Evolutionary conservation across 2,329 filamentous ascomycete genomes (phyloP).

Genomic region (Ustulina deusta): DNA sequence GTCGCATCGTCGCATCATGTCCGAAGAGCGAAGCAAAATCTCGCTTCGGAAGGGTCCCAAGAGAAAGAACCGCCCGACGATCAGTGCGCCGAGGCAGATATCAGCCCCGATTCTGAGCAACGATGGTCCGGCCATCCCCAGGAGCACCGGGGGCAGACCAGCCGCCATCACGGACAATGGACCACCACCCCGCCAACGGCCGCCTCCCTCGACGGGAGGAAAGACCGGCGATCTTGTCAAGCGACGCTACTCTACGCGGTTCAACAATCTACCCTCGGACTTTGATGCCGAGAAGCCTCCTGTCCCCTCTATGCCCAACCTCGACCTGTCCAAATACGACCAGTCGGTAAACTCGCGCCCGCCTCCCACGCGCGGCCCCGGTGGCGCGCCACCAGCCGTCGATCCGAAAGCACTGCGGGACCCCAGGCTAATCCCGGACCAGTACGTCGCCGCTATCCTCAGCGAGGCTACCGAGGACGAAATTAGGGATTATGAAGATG

Average conservation of each 20-base stretch:
- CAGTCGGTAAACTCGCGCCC: constrained; percentile 60
- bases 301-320: constrained; percentile 74
- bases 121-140: constrained; percentile 56
- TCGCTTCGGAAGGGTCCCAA: constrained; percentile 72
- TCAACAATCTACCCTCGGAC: constrained; percentile 80
- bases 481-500: constrained; percentile 83
- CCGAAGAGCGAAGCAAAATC: constrained; percentile 71
- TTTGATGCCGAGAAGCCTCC: constrained; percentile 77
- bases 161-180: constrained; percentile 45
- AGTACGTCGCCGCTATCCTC: constrained; percentile 79
- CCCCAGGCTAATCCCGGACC: constrained; percentile 81
- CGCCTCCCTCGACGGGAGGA: constrained; percentile 65
- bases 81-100: constrained; percentile 73
- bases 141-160: constrained; percentile 52
- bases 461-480: constrained; percentile 89
- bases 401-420: constrained; percentile 84
- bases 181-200: constrained; percentile 51
- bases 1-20: constrained; percentile 59
- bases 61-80: constrained; percentile 70
- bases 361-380: constrained; percentile 64
- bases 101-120: constrained; percentile 70
- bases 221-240: constrained; percentile 90
- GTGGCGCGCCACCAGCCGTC: constrained; percentile 70
- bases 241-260: constrained; percentile 91
- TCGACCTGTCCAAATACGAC: constrained; percentile 66